Conservation (phyloP, 2,329 filamentous ascomycete genomes). For the Aspergillus novoparasiticus region DNA sequence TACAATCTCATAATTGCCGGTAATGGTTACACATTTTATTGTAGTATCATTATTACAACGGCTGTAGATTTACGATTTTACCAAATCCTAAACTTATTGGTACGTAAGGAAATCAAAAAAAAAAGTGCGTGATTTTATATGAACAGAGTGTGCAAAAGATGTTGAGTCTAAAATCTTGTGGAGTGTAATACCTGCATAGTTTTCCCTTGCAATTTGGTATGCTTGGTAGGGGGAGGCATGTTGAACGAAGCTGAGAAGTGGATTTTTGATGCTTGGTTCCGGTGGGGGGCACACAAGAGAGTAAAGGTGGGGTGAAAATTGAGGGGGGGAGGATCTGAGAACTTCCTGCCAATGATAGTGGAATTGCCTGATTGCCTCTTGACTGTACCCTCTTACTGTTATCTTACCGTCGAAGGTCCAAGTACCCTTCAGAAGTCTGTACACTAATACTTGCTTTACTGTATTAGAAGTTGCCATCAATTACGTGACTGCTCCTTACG, state of each 20-base stretch:
- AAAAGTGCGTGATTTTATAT: neutral
- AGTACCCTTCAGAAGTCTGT: neutral
- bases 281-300: neutral
- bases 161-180: neutral
- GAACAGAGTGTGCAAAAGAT: neutral
- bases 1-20: neutral
- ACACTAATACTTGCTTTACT: neutral
- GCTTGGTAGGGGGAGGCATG: neutral
- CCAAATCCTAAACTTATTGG: neutral
- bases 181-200: neutral
- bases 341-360: neutral
- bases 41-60: neutral
- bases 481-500: constrained; percentile 5
- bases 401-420: neutral
- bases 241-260: neutral
- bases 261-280: neutral
- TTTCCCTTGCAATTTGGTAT: neutral
- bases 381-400: neutral
- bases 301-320: neutral
- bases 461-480: neutral
- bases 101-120: neutral
- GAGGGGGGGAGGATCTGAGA: neutral
- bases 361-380: neutral
- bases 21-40: neutral
- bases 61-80: neutral